Evolutionary conservation across 2,329 filamentous ascomycete species (phyloP), one percentile per base, ranked within the genome.

Genomic region (Coniochaeta sp.): DNA sequence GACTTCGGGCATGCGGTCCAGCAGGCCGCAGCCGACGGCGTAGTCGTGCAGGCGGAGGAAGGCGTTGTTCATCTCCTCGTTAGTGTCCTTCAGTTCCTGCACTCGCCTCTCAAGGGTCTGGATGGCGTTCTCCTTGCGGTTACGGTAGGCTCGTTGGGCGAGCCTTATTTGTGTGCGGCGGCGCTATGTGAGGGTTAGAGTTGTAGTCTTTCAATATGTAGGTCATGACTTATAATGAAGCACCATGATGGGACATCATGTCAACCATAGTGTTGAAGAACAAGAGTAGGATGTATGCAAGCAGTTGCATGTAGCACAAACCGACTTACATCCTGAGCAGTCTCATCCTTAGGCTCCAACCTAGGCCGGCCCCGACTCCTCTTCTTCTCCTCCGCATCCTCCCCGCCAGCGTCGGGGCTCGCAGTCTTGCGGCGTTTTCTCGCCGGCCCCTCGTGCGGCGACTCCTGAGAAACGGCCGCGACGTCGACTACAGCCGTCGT

Each of bases 111-210:
- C 85, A 10, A 95, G 75, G 1, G 81, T 82, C 26, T 82, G 78
- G 52, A 95, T 92, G 5, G 87, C 87, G 20, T 79, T 85, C 63
- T 95, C 91, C 68, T 95, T 95, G 49, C 91, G 84, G 61, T 87
- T 82, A 14, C 91, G 82, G 63, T 95, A 95, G 1, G 89, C 89
- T 57, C 90, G 77, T 66, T 95, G 91, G 2, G 91, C 91, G 51
- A 92, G 78, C 22, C 91, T 84, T 56, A 96, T 94, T 65, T 96
- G 91, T 5, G 89, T 92, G 51, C 91, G 81, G 50, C 91, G 86
- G 55, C 89, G 85, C 87, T 69, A 52, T 33, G 88, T 35, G 22
- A 35, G 26, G 47, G 54, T 45, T 20, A 55, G 56, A 35, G 18
- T 18, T 18, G 22, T 16, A n/a, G 52, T 32, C 32, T 28, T 18